These are phyloP conservation scores for Eucalyptus grandis DNA, from an alignment of 345 rosid genomes.

Conservation along the genomic window DNA sequence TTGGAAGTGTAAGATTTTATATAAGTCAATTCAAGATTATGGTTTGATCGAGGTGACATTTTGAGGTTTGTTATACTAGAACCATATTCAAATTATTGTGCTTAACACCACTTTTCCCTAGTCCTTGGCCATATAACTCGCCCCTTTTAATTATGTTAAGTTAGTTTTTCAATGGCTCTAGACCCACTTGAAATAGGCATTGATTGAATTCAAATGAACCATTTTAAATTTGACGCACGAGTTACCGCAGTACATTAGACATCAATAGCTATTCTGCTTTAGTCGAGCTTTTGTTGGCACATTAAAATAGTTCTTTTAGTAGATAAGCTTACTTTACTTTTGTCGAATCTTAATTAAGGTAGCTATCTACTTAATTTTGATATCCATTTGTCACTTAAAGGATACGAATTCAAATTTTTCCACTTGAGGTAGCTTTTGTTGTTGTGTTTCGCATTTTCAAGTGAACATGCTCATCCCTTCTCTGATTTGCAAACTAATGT, in stretches of 20 bases:
- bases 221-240: neutral
- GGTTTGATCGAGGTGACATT: neutral
- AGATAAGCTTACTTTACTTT: neutral
- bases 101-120: neutral
- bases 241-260: rapidly evolving
- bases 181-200: neutral
- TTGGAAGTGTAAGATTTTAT: neutral
- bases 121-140: neutral
- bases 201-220: neutral
- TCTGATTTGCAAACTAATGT: neutral
- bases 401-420: neutral
- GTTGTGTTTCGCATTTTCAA: neutral
- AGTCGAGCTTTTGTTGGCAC: neutral
- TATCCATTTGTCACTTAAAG: neutral
- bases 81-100: neutral
- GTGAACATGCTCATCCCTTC: neutral
- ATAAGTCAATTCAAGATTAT: neutral
- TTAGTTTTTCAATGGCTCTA: neutral
- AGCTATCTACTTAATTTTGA: neutral
- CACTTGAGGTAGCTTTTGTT: neutral
- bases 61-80: neutral
- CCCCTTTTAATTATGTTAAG: neutral
- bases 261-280: neutral
- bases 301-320: neutral
- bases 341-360: neutral